Conservation (phyloP, 2,329 filamentous ascomycete species). For the Catunica adiposa region DNA sequence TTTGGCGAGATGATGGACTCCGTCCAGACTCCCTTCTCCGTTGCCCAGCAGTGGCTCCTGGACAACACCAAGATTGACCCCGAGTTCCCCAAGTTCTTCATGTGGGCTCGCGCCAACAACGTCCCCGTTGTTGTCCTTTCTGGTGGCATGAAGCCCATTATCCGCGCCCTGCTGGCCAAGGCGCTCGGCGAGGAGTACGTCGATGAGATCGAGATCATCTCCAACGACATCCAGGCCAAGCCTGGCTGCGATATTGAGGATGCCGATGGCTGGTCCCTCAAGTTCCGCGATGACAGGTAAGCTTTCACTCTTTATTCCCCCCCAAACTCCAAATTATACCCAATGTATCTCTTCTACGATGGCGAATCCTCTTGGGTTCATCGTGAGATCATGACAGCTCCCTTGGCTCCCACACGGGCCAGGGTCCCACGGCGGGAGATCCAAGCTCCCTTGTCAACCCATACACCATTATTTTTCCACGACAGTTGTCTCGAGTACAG, state of each 20-base stretch:
- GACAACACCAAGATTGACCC: slow-evolving; percentile 80
- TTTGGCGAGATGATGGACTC: slow-evolving; percentile 90
- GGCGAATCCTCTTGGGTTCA: no score
- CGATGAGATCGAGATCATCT: slow-evolving; percentile 71
- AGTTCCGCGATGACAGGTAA: slow-evolving; percentile 58
- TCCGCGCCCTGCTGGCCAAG: slow-evolving; percentile 63
- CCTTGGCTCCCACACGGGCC: neutral
- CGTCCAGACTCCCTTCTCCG: slow-evolving; percentile 59
- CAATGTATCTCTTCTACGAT: neutral
- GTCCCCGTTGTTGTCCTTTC: slow-evolving; percentile 85
- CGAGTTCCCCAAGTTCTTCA: slow-evolving; percentile 72
- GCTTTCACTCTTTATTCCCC: neutral
- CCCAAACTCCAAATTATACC: neutral
- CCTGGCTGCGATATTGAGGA: slow-evolving; percentile 58
- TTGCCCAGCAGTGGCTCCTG: slow-evolving; percentile 65
- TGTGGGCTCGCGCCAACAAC: slow-evolving; percentile 65
- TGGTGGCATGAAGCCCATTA: slow-evolving; percentile 84
- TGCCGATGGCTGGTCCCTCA: slow-evolving; percentile 71
- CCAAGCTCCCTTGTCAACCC: neutral
- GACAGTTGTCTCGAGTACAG: no score
- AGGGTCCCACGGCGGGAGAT: neutral
- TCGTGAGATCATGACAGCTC: no score
- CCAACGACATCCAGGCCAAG: slow-evolving; percentile 57
- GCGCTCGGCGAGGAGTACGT: slow-evolving; percentile 62
- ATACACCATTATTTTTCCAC: neutral